Evolutionary conservation across 805 yeast species (phyloP).

Genomic region (Saccharomyces cerevisiae): DNA sequence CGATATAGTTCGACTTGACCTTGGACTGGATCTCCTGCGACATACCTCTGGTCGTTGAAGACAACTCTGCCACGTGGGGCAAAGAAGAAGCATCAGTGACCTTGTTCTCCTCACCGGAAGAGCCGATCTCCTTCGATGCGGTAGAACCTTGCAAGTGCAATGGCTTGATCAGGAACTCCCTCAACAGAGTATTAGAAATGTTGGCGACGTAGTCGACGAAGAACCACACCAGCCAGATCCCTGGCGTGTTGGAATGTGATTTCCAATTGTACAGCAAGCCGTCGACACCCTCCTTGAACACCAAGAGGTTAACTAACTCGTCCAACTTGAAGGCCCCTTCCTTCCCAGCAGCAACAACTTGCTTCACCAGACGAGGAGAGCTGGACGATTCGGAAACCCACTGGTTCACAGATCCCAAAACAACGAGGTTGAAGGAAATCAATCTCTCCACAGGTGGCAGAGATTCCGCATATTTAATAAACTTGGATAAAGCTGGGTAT

Average conservation of each 20-base stretch:
- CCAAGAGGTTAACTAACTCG: conserved; percentile 18
- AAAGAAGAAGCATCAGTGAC: conserved; percentile 2
- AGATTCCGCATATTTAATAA: background rate
- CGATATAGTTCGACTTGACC: conserved; percentile 16
- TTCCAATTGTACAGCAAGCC: conserved; percentile 13
- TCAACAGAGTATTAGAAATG: conserved; percentile 22
- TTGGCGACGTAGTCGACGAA: conserved; percentile 27
- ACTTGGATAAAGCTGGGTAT: background rate
- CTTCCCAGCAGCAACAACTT: conserved; percentile 1
- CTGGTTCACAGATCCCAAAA: background rate
- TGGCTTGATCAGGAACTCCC: conserved; percentile 25
- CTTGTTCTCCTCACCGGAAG: conserved; percentile 3
- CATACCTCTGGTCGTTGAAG: conserved; percentile 22
- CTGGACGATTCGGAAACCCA: background rate
- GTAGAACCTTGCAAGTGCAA: conserved; percentile 10
- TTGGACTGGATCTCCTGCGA: conserved; percentile 21
- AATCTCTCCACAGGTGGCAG: background rate
- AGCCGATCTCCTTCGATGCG: conserved; percentile 4
- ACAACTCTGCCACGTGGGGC: conserved; percentile 25
- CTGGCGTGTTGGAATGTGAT: conserved; percentile 15
- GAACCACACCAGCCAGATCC: conserved; percentile 26
- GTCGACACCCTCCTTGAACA: conserved; percentile 28
- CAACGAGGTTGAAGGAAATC: background rate
- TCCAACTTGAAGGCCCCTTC: conserved; percentile 7
- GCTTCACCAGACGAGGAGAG: background rate